Conservation (phyloP, 1,284 basidiomycete species). For the Hymenochaete sp. region DNA sequence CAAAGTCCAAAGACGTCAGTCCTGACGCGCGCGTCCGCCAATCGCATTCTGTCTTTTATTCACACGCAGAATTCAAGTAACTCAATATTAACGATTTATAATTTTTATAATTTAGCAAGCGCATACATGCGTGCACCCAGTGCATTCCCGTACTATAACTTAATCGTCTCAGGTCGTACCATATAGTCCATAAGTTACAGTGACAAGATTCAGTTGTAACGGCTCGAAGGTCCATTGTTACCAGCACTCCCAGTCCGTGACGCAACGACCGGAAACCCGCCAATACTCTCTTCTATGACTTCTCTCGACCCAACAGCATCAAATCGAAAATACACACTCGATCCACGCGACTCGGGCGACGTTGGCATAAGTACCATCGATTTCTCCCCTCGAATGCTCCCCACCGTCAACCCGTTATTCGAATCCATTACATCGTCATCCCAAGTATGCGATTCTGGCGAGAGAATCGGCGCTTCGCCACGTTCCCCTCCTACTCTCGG, state of each 20-base stretch:
- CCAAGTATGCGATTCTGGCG: slow-evolving; percentile 8
- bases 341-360: slow-evolving; percentile 9
- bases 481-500: no score
- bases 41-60: slow-evolving; percentile 7
- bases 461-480: slow-evolving; percentile 6
- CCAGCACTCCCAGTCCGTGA: no score
- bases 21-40: slow-evolving; percentile 7
- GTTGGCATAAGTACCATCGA: slow-evolving; percentile 13
- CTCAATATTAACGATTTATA: background rate
- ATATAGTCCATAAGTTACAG: no score
- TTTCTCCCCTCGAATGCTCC: slow-evolving; percentile 3
- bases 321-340: slow-evolving; percentile 8
- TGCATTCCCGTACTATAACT: no score
- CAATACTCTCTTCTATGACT: no score
- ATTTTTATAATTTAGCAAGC: no score
- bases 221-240: no score
- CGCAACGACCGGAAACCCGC: no score
- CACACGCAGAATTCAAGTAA: slow-evolving; percentile 1
- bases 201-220: no score
- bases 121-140: no score
- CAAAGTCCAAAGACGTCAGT: no score
- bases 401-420: background rate
- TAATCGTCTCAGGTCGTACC: no score
- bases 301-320: background rate
- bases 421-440: slow-evolving; percentile 3